Percentiles rank a stretch among this genome's conserved stretches.
Evolutionary conservation across 768 basidiomycete species (phyloP).

Genomic region (Kwoniella newhampshirensis): DNA sequence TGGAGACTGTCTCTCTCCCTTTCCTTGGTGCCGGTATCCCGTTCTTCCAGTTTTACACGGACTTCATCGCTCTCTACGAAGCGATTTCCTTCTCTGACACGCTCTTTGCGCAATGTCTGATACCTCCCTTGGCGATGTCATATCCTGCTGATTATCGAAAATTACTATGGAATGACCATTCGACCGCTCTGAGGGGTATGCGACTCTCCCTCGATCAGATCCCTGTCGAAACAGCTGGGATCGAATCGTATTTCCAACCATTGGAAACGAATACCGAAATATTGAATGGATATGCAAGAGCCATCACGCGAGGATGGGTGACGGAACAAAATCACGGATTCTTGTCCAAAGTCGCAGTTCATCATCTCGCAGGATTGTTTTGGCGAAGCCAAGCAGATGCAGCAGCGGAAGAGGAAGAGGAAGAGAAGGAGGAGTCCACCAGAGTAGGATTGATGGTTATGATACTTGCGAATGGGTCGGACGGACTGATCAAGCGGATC

Average conservation of each 20-base stretch:
- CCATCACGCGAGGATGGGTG: conserved; percentile 31
- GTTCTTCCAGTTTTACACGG: conserved; percentile 92
- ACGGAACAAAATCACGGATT: conserved; percentile 25
- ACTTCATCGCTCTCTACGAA: conserved; percentile 86
- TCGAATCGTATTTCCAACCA: conserved; percentile 35
- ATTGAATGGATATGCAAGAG: conserved; percentile 31
- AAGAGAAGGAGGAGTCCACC: conserved; percentile 6
- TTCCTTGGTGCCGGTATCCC: conserved; percentile 60
- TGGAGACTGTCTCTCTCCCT: conserved; percentile 26
- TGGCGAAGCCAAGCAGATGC: conserved; percentile 15
- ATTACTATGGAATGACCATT: conserved; percentile 77
- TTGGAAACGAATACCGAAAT: conserved; percentile 41
- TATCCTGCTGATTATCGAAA: conserved; percentile 81
- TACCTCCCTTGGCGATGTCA: conserved; percentile 72
- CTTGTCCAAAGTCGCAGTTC: conserved; percentile 34
- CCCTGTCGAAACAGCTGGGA: conserved; percentile 27
- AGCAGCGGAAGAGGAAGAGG: too few relatives aligned
- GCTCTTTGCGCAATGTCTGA: conserved; percentile 70
- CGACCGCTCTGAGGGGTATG: conserved; percentile 41
- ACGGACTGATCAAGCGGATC: not conserved
- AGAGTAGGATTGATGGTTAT: conserved; percentile 17
- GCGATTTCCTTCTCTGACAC: conserved; percentile 82
- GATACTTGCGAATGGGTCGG: conserved; percentile 1
- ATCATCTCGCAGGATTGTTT: conserved; percentile 29
- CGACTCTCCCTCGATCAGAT: conserved; percentile 54